These are phyloP conservation scores for Sugiyamaella smithiae DNA, from an alignment of 805 yeast species.

Conservation along the genomic window DNA sequence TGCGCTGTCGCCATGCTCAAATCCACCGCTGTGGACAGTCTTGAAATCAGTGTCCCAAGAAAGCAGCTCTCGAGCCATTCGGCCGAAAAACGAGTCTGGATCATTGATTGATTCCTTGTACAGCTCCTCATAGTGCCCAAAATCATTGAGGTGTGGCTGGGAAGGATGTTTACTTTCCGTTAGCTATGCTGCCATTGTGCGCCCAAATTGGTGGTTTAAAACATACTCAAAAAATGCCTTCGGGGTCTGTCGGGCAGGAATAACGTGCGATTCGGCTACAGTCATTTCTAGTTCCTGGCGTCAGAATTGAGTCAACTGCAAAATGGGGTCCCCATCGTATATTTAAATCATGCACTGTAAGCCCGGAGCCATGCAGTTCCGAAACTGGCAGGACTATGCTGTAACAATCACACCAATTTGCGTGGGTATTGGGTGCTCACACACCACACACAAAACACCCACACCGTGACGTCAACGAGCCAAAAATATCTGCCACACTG, in stretches of 20 bases:
- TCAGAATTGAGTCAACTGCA: background rate
- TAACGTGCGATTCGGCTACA: slow-evolving; percentile 29
- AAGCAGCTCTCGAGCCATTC: slow-evolving; percentile 66
- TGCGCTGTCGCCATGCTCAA: slow-evolving; percentile 74
- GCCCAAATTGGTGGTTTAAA: background rate
- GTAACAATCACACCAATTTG: background rate
- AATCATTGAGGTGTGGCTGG: slow-evolving; percentile 54
- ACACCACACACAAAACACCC: too few species aligned
- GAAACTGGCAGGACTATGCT: background rate
- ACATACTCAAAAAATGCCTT: slow-evolving; percentile 29
- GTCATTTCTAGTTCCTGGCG: slow-evolving; percentile 17
- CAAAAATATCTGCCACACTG: too few species aligned
- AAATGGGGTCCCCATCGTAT: background rate
- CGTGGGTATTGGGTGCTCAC: too few species aligned
- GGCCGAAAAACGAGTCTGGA: slow-evolving; percentile 80
- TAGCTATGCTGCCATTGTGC: too few species aligned
- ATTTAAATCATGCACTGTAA: background rate
- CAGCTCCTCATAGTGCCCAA: slow-evolving; percentile 66
- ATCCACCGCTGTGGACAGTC: slow-evolving; percentile 59
- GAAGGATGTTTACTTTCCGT: slow-evolving; percentile 42
- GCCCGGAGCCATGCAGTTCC: background rate
- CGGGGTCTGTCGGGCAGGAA: slow-evolving; percentile 26
- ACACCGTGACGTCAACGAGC: too few species aligned
- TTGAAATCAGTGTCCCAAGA: slow-evolving; percentile 79
- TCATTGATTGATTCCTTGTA: slow-evolving; percentile 73